Percentiles rank a stretch among this genome's conserved stretches.
Conservation (phyloP, 1,284 basidiomycete species). For the Apiotrichum akiyoshidainum region DNA sequence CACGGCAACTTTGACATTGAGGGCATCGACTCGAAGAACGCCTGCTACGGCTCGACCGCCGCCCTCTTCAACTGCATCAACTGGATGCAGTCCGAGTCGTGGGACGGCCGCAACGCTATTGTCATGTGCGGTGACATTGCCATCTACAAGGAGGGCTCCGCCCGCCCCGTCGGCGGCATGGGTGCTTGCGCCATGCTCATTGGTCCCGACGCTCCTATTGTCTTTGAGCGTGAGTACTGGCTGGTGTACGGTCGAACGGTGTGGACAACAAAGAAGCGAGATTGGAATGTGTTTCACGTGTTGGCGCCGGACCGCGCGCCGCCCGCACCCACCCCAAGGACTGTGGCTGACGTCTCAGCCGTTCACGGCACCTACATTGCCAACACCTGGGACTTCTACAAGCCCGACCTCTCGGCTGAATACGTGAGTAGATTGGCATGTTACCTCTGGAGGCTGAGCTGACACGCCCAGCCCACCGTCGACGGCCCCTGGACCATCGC, state of each 20-base stretch:
- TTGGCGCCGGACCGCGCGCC: background rate
- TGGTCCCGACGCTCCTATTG: slow-evolving; percentile 91
- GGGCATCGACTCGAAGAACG: slow-evolving; percentile 98
- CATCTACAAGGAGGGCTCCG: slow-evolving; percentile 93
- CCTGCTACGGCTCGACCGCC: slow-evolving; percentile 97
- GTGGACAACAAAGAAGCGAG: background rate
- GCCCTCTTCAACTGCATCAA: slow-evolving; percentile 96
- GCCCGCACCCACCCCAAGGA: background rate
- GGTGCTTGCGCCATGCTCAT: slow-evolving; percentile 93
- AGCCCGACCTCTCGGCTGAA: slow-evolving; percentile 69
- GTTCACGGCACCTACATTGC: slow-evolving; percentile 96
- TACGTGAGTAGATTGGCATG: slow-evolving; percentile 45
- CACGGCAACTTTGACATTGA: slow-evolving; percentile 93
- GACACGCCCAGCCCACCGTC: slow-evolving; percentile 70
- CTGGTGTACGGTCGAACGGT: too few species aligned
- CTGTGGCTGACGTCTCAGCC: slow-evolving; percentile 56
- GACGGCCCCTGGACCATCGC: slow-evolving; percentile 96
- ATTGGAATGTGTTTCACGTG: background rate
- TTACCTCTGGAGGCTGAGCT: slow-evolving; percentile 1
- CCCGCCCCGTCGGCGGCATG: slow-evolving; percentile 94
- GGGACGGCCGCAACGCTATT: slow-evolving; percentile 97
- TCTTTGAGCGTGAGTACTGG: slow-evolving; percentile 81
- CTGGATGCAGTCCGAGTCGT: slow-evolving; percentile 95
- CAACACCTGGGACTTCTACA: slow-evolving; percentile 98
- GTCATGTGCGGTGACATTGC: slow-evolving; percentile 98